These are phyloP conservation scores for Staphylotrichum tortipilum DNA, from an alignment of 495 filamentous ascomycete species.

Conservation along the genomic window DNA sequence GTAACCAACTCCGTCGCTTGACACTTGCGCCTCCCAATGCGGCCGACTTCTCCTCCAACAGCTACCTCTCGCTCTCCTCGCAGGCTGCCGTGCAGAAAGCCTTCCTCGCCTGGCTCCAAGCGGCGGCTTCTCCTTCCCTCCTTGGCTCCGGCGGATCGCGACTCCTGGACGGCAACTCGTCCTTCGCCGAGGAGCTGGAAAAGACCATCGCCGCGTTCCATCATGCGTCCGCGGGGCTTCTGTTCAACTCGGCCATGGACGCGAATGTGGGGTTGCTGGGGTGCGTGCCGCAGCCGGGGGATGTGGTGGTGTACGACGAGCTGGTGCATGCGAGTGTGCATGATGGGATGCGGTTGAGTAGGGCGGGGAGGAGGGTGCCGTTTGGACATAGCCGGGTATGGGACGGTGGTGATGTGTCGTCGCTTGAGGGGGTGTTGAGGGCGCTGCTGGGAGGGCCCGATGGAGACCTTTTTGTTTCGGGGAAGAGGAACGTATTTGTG, in stretches of 20 bases:
- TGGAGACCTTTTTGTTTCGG: slow-evolving; percentile 17
- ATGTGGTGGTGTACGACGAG: slow-evolving; percentile 65
- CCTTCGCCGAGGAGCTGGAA: slow-evolving; percentile 57
- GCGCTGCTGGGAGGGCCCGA: slow-evolving; percentile 6
- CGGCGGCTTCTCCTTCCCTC: background rate
- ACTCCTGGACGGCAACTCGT: slow-evolving; percentile 62
- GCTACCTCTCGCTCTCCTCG: slow-evolving; percentile 51
- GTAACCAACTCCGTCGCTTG: slow-evolving; percentile 33
- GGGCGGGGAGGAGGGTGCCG: slow-evolving; percentile 39
- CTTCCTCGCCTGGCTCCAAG: slow-evolving; percentile 36
- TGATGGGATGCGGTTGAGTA: slow-evolving; percentile 65
- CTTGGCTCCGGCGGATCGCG: slow-evolving; percentile 53
- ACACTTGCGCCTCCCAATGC: slow-evolving; percentile 28
- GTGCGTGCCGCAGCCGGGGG: slow-evolving; percentile 58
- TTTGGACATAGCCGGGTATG: slow-evolving; percentile 57
- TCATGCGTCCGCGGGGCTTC: slow-evolving; percentile 50
- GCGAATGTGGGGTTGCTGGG: slow-evolving; percentile 64
- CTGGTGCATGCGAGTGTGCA: slow-evolving; percentile 69
- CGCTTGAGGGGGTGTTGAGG: slow-evolving; percentile 14
- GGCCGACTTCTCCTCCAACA: slow-evolving; percentile 57
- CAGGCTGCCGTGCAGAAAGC: slow-evolving; percentile 30
- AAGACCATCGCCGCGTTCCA: slow-evolving; percentile 57
- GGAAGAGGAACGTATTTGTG: slow-evolving; percentile 50
- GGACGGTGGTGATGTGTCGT: background rate
- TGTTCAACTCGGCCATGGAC: slow-evolving; percentile 74